Conservation (phyloP, 345 rosid species). For the Leavenworthia alabamica region DNA sequence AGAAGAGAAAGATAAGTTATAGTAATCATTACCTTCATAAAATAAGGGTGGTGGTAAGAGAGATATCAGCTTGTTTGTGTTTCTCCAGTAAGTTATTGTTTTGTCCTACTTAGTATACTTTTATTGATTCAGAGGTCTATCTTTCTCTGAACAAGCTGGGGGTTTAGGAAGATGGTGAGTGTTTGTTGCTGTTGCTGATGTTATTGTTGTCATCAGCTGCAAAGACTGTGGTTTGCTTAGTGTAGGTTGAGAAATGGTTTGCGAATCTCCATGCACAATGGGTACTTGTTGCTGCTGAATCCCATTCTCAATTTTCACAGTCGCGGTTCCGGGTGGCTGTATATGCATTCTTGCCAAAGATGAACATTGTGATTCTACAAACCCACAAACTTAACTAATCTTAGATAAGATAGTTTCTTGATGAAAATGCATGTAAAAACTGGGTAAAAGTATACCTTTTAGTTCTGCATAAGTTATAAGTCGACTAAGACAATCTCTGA, state of each 20-base stretch:
- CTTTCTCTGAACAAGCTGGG: conserved; percentile 32
- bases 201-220: conserved; percentile 31
- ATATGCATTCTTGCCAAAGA: too few relatives aligned
- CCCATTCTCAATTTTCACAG: conserved; percentile 42
- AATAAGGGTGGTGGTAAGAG: neutral
- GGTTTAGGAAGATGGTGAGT: conserved; percentile 36
- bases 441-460: conserved; percentile 42
- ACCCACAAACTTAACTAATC: conserved; percentile 1
- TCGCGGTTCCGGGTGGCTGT: conserved; percentile 38
- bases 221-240: conserved; percentile 10
- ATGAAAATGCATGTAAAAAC: neutral
- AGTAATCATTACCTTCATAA: conserved; percentile 16
- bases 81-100: conserved; percentile 20
- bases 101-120: conserved; percentile 11
- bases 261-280: conserved; percentile 42
- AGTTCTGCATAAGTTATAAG: conserved; percentile 81
- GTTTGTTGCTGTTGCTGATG: conserved; percentile 27
- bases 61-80: neutral
- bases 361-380: too few relatives aligned
- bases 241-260: conserved; percentile 26
- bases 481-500: conserved; percentile 70
- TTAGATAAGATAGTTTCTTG: neutral
- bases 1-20: conserved; percentile 4
- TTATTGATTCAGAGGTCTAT: conserved; percentile 17
- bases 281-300: conserved; percentile 38